Evolutionary conservation across 805 yeast genomes (phyloP).

Genomic region (Candida gorgasii): DNA sequence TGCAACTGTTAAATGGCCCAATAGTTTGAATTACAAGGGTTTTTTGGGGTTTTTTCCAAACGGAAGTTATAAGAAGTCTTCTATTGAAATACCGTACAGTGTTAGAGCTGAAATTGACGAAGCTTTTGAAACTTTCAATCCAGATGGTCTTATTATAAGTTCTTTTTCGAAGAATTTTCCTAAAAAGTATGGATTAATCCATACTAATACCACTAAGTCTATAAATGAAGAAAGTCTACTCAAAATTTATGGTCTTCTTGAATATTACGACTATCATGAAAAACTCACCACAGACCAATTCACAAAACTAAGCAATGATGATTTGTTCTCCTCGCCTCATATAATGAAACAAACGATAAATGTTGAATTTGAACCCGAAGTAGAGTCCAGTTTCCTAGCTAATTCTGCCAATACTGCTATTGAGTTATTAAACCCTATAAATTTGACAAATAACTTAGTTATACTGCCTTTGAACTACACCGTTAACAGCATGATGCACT

Average conservation of each 20-base stretch:
- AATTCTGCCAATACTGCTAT: constrained; percentile 21
- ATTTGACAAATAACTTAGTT: constrained; percentile 35
- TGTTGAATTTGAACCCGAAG: constrained; percentile 12
- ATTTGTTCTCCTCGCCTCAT: constrained; percentile 17
- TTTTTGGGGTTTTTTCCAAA: constrained; percentile 30
- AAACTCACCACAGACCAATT: constrained; percentile 21
- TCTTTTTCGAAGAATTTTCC: constrained; percentile 25
- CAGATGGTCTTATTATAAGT: constrained; percentile 28
- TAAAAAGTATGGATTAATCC: constrained; percentile 35
- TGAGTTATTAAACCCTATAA: constrained; percentile 34
- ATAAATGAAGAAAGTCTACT: too few species aligned
- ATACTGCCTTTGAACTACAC: constrained; percentile 40
- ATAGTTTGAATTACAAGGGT: constrained; percentile 35
- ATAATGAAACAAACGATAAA: constrained; percentile 15
- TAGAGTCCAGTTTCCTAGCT: constrained; percentile 8
- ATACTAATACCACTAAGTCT: constrained; percentile 12
- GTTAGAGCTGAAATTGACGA: constrained; percentile 21
- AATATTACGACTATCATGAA: constrained; percentile 30
- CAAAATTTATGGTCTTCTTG: constrained; percentile 32
- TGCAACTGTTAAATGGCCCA: constrained; percentile 35
- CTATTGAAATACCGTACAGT: constrained; percentile 20
- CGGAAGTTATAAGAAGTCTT: constrained; percentile 29
- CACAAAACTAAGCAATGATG: constrained; percentile 17
- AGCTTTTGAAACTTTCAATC: not conserved
- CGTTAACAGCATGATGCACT: constrained; percentile 30